Conservation (phyloP, 208 protist species). For the Lotmaria passim region DNA sequence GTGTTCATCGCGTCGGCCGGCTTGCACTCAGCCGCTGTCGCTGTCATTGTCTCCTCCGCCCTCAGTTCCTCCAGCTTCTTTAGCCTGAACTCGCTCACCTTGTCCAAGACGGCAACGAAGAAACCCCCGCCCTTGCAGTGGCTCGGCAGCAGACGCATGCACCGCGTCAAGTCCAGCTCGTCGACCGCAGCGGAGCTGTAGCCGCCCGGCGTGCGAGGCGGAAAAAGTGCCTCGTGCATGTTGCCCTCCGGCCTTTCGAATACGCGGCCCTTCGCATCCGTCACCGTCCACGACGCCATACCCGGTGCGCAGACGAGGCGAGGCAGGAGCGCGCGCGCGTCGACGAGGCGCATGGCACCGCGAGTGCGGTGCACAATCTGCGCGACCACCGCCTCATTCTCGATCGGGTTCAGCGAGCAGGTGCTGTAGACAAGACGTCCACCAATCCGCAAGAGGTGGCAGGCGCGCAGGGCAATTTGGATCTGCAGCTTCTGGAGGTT, state of each 20-base stretch:
- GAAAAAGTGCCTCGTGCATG: slow-evolving; percentile 78
- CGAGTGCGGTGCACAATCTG: slow-evolving; percentile 81
- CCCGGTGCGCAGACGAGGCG: slow-evolving; percentile 71
- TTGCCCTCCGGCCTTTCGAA: slow-evolving; percentile 42
- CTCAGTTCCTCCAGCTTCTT: slow-evolving; percentile 32
- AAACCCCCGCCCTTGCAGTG: slow-evolving; percentile 97
- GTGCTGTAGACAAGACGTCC: slow-evolving; percentile 97
- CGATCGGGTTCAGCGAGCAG: slow-evolving; percentile 96
- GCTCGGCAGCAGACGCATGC: slow-evolving; percentile 95
- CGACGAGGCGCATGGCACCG: slow-evolving; percentile 89
- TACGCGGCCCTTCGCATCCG: slow-evolving; percentile 60
- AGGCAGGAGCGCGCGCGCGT: slow-evolving; percentile 83
- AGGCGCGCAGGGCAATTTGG: slow-evolving; percentile 79
- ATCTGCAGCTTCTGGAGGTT: slow-evolving; percentile 87
- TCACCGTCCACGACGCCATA: slow-evolving; percentile 88
- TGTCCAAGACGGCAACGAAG: slow-evolving; percentile 96
- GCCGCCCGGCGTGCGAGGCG: slow-evolving; percentile 72
- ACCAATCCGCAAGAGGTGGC: slow-evolving; percentile 74
- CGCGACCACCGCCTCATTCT: slow-evolving; percentile 96
- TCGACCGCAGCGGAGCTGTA: slow-evolving; percentile 67
- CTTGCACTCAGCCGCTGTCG: neutral
- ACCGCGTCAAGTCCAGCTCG: slow-evolving; percentile 77
- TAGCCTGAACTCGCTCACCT: slow-evolving; percentile 72
- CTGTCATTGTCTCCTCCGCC: slow-evolving; percentile 1
- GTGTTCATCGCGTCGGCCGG: neutral